Percentiles rank a stretch among this genome's conserved stretches.
Evolutionary conservation across 495 filamentous ascomycete species (phyloP).

Genomic region (Cladorrhinum samala): DNA sequence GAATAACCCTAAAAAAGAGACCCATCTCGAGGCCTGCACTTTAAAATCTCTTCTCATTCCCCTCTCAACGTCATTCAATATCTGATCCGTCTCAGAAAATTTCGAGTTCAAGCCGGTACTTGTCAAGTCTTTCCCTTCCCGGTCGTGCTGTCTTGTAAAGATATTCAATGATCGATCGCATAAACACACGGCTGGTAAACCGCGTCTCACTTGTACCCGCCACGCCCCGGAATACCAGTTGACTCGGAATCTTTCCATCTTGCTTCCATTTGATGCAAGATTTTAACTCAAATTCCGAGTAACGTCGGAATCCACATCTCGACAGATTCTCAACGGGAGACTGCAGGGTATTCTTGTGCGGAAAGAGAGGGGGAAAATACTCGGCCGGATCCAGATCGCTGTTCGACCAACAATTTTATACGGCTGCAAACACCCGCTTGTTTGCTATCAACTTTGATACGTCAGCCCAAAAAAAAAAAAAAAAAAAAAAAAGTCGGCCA

Average conservation of each 20-base stretch:
- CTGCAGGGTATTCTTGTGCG: neutral
- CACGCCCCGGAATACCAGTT: constrained; percentile 1
- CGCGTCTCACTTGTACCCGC: constrained; percentile 18
- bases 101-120: no score
- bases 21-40: no score
- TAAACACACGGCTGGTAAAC: constrained; percentile 26
- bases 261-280: neutral
- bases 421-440: neutral
- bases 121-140: no score
- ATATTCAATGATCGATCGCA: constrained; percentile 7
- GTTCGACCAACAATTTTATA: neutral
- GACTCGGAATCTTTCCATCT: neutral
- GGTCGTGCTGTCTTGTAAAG: no score
- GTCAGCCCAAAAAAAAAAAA: neutral
- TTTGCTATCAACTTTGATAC: neutral
- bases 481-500: constrained; percentile 1
- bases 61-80: neutral
- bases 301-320: neutral
- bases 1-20: no score
- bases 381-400: no score
- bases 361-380: neutral
- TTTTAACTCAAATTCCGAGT: neutral
- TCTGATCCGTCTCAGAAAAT: neutral
- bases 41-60: no score
- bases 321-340: neutral